Conservation (phyloP, 495 filamentous ascomycete genomes). For the Penicillium steckii region DNA sequence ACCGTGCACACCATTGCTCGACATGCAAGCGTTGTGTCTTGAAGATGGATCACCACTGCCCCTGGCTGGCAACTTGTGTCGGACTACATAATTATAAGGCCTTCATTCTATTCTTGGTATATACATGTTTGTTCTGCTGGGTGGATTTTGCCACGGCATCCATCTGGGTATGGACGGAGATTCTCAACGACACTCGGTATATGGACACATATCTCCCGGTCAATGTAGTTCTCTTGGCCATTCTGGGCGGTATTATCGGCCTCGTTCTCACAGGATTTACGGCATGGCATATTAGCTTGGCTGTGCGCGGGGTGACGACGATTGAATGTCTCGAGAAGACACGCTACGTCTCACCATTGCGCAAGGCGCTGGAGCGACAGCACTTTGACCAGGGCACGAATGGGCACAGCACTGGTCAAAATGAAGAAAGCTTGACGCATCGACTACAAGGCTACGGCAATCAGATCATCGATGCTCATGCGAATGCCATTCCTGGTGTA, state of each 20-base stretch:
- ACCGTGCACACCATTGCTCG: constrained; percentile 95
- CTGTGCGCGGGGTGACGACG: constrained; percentile 76
- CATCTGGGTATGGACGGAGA: constrained; percentile 77
- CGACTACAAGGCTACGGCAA: constrained; percentile 65
- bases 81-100: constrained; percentile 93
- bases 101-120: constrained; percentile 91
- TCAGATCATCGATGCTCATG: constrained; percentile 76
- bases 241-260: constrained; percentile 87
- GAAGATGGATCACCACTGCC: constrained; percentile 99
- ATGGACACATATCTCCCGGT: constrained; percentile 76
- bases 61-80: constrained; percentile 95
- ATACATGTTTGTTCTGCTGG: constrained; percentile 84
- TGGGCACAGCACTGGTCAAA: constrained; percentile 39
- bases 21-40: constrained; percentile 89
- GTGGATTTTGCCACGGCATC: constrained; percentile 70
- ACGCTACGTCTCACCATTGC: constrained; percentile 79
- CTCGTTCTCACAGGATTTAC: constrained; percentile 89
- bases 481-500: constrained; percentile 77
- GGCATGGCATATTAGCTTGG: constrained; percentile 86
- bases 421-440: constrained; percentile 58
- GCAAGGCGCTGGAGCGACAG: constrained; percentile 63
- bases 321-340: constrained; percentile 96
- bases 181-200: constrained; percentile 62
- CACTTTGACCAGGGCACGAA: constrained; percentile 44
- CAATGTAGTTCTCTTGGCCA: constrained; percentile 83